phyloP scores from a whole-genome alignment of 2,329 filamentous ascomycete genomes.

The Beauveria caledonica region DNA sequence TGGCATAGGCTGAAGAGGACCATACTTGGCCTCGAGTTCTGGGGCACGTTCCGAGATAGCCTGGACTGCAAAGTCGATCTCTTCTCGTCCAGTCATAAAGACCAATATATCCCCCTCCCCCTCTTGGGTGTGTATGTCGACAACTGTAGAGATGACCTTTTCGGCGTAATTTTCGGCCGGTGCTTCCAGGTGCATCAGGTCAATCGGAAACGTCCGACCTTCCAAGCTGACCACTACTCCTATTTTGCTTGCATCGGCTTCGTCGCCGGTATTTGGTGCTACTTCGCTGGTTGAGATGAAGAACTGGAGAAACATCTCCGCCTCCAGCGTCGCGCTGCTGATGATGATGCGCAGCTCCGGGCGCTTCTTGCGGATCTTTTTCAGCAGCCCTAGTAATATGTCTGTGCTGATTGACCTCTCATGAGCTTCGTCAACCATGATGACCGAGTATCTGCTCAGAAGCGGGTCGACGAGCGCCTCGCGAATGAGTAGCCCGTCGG shows the following conservation, averaged over 20 bases:
- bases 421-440: constrained; percentile 97
- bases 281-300: constrained; percentile 45
- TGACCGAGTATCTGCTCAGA: constrained; percentile 82
- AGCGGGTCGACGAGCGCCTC: constrained; percentile 91
- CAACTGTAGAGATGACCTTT: constrained; percentile 69
- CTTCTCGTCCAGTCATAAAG: constrained; percentile 86
- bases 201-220: constrained; percentile 81
- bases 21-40: constrained; percentile 38
- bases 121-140: constrained; percentile 80
- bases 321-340: constrained; percentile 88
- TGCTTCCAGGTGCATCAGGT: constrained; percentile 69
- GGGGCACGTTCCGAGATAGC: constrained; percentile 65
- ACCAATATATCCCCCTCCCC: constrained; percentile 78
- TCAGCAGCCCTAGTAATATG: constrained; percentile 83
- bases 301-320: constrained; percentile 75
- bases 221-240: constrained; percentile 69
- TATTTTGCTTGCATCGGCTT: constrained; percentile 22
- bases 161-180: constrained; percentile 84
- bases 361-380: constrained; percentile 77
- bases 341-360: constrained; percentile 80
- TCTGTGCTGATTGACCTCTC: constrained; percentile 91
- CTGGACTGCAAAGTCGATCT: constrained; percentile 79
- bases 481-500: constrained; percentile 81
- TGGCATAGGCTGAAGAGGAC: constrained; percentile 45
- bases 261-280: constrained; percentile 18